Evolutionary conservation across 2,329 filamentous ascomycete genomes (phyloP).

Genomic region (Clarireedia homoeocarpa): DNA sequence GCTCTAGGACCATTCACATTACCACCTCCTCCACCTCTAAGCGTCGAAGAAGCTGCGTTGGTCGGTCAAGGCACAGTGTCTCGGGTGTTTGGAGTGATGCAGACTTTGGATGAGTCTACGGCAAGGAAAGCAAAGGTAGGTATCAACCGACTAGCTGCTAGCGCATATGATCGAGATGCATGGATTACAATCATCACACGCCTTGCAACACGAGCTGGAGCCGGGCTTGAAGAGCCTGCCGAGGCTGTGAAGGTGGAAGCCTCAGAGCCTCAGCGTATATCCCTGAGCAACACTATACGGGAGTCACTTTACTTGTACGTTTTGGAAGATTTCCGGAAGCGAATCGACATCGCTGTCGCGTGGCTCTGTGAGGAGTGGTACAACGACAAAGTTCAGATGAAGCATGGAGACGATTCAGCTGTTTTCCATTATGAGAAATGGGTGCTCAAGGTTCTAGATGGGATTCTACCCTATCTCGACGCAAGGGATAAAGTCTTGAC

Average conservation of each 20-base stretch:
- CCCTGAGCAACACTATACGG: slow-evolving; percentile 63
- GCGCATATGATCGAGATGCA: slow-evolving; percentile 75
- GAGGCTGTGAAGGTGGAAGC: slow-evolving; percentile 49
- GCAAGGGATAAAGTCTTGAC: slow-evolving; percentile 83
- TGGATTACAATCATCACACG: slow-evolving; percentile 87
- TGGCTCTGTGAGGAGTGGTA: slow-evolving; percentile 99
- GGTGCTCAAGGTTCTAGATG: slow-evolving; percentile 75
- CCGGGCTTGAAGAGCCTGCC: slow-evolving; percentile 54
- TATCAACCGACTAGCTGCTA: slow-evolving; percentile 77
- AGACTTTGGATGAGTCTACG: slow-evolving; percentile 59
- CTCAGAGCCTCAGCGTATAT: slow-evolving; percentile 31
- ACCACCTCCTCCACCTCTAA: slow-evolving; percentile 67
- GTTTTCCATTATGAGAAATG: slow-evolving; percentile 70
- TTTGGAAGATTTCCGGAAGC: slow-evolving; percentile 81
- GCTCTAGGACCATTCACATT: slow-evolving; percentile 69
- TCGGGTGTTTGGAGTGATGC: slow-evolving; percentile 72
- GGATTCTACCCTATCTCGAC: slow-evolving; percentile 86
- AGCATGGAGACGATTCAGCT: slow-evolving; percentile 35
- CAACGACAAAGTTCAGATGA: slow-evolving; percentile 61
- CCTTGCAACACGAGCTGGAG: slow-evolving; percentile 70
- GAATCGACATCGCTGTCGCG: slow-evolving; percentile 82
- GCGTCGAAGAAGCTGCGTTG: slow-evolving; percentile 61
- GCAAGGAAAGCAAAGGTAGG: slow-evolving; percentile 58
- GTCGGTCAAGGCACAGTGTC: slow-evolving; percentile 67
- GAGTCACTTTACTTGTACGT: slow-evolving; percentile 78